Conservation (phyloP, 208 protist species). For the Endotrypanum monterogeii region DNA sequence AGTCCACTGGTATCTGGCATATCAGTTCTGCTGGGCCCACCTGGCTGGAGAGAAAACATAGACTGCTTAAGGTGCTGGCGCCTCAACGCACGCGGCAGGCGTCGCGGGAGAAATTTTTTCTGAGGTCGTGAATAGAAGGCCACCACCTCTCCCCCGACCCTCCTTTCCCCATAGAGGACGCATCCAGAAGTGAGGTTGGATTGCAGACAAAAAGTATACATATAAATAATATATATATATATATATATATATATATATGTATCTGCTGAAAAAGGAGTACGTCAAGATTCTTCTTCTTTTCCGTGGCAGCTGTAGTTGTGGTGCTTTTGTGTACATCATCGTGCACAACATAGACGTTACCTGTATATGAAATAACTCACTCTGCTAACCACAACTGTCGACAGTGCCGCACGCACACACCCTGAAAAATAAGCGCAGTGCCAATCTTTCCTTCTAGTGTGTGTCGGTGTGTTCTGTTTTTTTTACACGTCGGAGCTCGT, state of each 20-base stretch:
- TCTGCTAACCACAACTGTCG: neutral
- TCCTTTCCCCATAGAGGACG: neutral
- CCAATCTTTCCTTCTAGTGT: too few relatives aligned
- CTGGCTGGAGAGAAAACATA: too few relatives aligned
- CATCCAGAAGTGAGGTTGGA: neutral
- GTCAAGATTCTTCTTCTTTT: neutral
- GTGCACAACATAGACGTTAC: neutral
- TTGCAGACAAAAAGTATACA: neutral
- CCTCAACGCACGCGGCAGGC: neutral
- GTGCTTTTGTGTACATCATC: neutral
- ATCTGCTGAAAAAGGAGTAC: neutral
- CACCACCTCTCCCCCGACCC: neutral
- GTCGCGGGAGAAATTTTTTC: neutral
- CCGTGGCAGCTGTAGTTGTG: neutral
- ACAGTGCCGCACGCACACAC: neutral
- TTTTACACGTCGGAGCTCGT: too few relatives aligned
- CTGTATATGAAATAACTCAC: neutral
- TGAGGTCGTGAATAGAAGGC: neutral
- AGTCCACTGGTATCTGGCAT: neutral
- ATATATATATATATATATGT: neutral
- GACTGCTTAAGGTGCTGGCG: too few relatives aligned
- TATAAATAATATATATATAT: neutral
- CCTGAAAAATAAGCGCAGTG: neutral
- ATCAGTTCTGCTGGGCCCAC: neutral
- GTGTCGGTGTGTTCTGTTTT: too few relatives aligned